Evolutionary conservation across 371 early-diverging fungal genomes (phyloP), one percentile per base, ranked within the genome.

Genomic region (Mucor racemosus): DNA sequence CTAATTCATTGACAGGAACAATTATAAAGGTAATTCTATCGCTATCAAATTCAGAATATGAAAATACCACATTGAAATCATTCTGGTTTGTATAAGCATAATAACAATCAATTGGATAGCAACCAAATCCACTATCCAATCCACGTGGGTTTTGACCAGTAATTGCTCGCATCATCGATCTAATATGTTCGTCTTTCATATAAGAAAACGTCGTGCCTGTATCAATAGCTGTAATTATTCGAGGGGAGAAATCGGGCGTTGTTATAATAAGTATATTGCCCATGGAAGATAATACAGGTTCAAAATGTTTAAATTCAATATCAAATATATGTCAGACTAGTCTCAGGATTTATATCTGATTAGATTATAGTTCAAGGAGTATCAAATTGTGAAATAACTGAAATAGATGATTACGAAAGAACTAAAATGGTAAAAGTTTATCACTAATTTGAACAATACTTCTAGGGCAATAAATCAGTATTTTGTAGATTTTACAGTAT

Each of bases 151-250:
- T n/a, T n/a, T n/a, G n/a, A n/a, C n/a, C n/a, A n/a, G 41, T 74
- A 38, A 78, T 65, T 6, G 40, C 11, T 3, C 61, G 39, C 75
- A 10, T 75, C 64, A 38, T 44, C 17, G 6, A 31, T 41, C 21
- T 26, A 21, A 59, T n/a, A 14, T 14, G 21, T 2, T 59, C 26
- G 15, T 41, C 14, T 76, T 77, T 11, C n/a, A 82, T 50, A 55
- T 80, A 82, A 9, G 79, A 78, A 21, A 82, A 64, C 0, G 83
- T 80, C 4, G 83, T 80, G 14, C 83, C 83, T 13, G 83, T 82
- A 46, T 46, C 46, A 19, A 46, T 19, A 1, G 46, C 17, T 4
- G 19, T n/a, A n/a, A n/a, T 17, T 6, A n/a, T 46, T 2, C 19
- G 73, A 74, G 40, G 75, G 62, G 33, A 68, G 64, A 58, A 68